Evolutionary conservation across 2,329 filamentous ascomycete genomes (phyloP).

Genomic region (Colletotrichum sansevieriae): DNA sequence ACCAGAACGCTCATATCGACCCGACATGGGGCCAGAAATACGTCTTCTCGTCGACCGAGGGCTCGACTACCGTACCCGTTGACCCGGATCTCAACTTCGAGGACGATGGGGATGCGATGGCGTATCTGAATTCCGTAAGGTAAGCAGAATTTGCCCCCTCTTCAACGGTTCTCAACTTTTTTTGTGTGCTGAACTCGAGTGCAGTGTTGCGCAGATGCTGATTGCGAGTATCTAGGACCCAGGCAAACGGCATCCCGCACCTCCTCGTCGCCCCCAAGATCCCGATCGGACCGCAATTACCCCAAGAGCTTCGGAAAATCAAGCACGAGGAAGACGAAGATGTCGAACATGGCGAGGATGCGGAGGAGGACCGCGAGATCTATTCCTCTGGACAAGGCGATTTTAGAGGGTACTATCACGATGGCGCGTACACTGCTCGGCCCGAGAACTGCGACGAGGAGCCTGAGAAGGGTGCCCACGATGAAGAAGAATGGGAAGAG

Average conservation of each 20-base stretch:
- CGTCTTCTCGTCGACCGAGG: constrained; percentile 75
- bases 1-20: constrained; percentile 65
- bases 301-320: constrained; percentile 52
- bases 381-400: constrained; percentile 66
- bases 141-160: constrained; percentile 53
- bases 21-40: constrained; percentile 78
- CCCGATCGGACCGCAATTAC: constrained; percentile 65
- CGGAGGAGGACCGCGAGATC: constrained; percentile 55
- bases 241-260: constrained; percentile 81
- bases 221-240: constrained; percentile 73
- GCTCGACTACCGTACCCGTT: constrained; percentile 57
- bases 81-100: constrained; percentile 76
- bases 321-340: constrained; percentile 48
- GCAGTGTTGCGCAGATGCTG: constrained; percentile 52
- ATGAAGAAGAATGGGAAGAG: constrained; percentile 45
- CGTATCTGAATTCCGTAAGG: constrained; percentile 79
- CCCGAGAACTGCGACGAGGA: constrained; percentile 53
- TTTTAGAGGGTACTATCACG: constrained; percentile 75
- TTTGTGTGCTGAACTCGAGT: constrained; percentile 47
- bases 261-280: constrained; percentile 74
- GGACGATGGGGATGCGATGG: constrained; percentile 75
- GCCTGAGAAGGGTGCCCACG: constrained; percentile 46
- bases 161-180: constrained; percentile 19
- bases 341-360: constrained; percentile 47
- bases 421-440: constrained; percentile 82